phyloP scores from a whole-genome alignment of 345 rosid genomes.

The Arabidopsis suecica region DNA sequence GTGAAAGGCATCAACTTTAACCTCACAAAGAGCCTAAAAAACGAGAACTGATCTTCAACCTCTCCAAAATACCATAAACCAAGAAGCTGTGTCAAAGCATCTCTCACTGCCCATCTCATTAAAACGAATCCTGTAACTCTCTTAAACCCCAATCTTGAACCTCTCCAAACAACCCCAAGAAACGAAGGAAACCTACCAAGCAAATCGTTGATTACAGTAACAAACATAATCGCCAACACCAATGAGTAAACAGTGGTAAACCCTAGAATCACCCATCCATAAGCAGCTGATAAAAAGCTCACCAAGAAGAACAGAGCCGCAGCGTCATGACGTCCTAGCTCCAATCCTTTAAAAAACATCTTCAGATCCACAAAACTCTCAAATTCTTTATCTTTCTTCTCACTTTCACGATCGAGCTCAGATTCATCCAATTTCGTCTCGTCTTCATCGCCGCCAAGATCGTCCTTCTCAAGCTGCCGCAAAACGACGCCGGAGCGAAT shows the following conservation, averaged over 20 bases:
- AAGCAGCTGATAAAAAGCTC: slow-evolving; percentile 81
- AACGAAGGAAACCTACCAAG: slow-evolving; percentile 65
- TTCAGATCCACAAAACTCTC: slow-evolving; percentile 64
- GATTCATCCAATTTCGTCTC: slow-evolving; percentile 36
- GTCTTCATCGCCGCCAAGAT: not conserved
- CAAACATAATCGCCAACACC: slow-evolving; percentile 74
- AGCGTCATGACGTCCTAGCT: slow-evolving; percentile 70
- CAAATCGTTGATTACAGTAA: slow-evolving; percentile 70
- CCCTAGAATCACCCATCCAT: slow-evolving; percentile 93
- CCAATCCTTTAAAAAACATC: slow-evolving; percentile 68
- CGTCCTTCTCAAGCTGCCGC: slow-evolving; percentile 41
- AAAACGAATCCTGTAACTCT: slow-evolving; percentile 81
- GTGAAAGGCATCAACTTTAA: slow-evolving; percentile 93
- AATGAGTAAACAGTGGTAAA: slow-evolving; percentile 82
- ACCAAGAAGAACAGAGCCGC: slow-evolving; percentile 72
- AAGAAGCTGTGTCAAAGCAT: slow-evolving; percentile 80
- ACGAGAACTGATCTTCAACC: slow-evolving; percentile 85
- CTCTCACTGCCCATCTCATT: slow-evolving; percentile 94
- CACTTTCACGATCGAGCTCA: slow-evolving; percentile 23
- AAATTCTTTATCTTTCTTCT: slow-evolving; percentile 45
- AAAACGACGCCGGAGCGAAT: slow-evolving; percentile 63
- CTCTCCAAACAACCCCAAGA: slow-evolving; percentile 64
- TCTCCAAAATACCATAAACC: slow-evolving; percentile 92
- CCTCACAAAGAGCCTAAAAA: slow-evolving; percentile 84
- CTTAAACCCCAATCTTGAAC: slow-evolving; percentile 78